Conservation (phyloP, 305 asterid species). For the Solanum hybrid region DNA sequence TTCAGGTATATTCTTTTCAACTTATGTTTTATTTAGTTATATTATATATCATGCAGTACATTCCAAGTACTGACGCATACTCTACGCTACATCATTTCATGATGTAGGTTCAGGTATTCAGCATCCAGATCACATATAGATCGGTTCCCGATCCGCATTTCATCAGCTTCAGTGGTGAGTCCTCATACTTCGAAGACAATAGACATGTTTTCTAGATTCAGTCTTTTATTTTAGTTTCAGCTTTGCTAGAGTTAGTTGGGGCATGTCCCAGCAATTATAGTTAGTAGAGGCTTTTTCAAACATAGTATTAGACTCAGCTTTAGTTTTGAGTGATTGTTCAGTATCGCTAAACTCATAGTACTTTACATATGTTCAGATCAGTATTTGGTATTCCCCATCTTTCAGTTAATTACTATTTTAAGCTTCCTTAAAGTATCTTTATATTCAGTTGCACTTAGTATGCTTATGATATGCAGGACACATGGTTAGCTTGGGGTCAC, state of each 20-base stretch:
- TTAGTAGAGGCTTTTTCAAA: background rate
- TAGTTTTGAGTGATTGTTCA: background rate
- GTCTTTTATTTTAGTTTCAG: background rate
- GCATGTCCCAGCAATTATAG: background rate
- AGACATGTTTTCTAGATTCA: background rate
- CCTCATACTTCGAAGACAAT: background rate
- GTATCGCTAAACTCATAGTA: background rate
- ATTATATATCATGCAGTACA: background rate
- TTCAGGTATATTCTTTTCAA: background rate
- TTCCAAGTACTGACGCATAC: background rate
- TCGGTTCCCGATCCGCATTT: background rate
- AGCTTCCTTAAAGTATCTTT: background rate
- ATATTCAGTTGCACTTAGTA: background rate
- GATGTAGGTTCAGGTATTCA: background rate
- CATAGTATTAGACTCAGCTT: background rate
- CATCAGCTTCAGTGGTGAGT: background rate
- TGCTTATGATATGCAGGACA: background rate
- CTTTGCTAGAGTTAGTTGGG: background rate
- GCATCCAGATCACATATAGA: background rate
- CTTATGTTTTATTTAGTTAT: background rate
- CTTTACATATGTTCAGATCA: background rate
- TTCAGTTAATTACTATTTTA: too few species aligned
- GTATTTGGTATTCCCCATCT: background rate
- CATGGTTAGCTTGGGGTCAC: background rate
- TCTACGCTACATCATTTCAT: background rate